Evolutionary conservation across 169 alveolate genomes (phyloP), one percentile per base, ranked within the genome.

Genomic region (Plasmodium reichenowi): DNA sequence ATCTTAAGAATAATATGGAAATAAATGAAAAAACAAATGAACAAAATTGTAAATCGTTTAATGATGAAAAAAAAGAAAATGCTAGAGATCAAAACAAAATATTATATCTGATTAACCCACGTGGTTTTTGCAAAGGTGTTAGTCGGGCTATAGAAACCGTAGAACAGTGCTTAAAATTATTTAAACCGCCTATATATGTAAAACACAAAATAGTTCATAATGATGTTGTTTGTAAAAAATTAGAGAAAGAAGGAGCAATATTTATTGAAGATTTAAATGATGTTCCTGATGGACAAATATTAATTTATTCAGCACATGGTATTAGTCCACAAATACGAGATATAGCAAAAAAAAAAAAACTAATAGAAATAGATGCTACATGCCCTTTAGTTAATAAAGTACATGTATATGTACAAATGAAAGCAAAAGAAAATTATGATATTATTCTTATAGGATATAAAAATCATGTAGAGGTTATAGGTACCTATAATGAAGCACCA

Each of bases 91-190:
- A 15, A 17, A 88, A 75, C 1, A 92, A 89, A 64, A 80, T 73
- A 38, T 80, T 93, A 52, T 88, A 88, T 20, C 86, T 95, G 2
- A 74, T 95, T 24, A 88, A 67, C 17, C 97, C 97, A 1, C 72
- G 97, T 9, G 97, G 97, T 15, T 95, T 95, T 89, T 95, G 97
- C 59, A 96, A 94, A 50, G 97, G 97, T 15, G 97, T 95, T 13
- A 66, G 93, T 38, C 72, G 97, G 13, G 97, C 97, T 8, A 93
- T 95, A 22, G 93, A 87, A 20, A 94, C 96, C 3, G 97, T 95
- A n/a, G 96, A 95, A 64, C 95, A 94, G 26, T 94, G 96, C 1
- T 88, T 95, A n/a, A 74, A 94, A 26, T 24, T 93, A 13, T 94
- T 92, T 67, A 96, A 96, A 2, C 94, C 97, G 0, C 95, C 96